Evolutionary conservation across 179 eudicot species (phyloP).

Genomic region (Beta lomatogona): DNA sequence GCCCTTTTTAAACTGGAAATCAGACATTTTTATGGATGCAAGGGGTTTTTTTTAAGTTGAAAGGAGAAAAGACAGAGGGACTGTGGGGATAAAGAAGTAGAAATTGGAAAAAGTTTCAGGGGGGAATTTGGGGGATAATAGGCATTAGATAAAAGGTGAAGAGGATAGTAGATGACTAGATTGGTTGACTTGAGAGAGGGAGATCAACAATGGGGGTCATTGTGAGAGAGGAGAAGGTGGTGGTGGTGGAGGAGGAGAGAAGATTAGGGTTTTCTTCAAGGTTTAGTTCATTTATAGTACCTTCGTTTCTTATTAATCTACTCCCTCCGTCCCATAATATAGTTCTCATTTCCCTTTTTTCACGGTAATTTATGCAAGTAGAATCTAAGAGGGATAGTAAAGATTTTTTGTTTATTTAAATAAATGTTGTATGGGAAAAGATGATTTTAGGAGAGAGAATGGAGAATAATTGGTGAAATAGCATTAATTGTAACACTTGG

Average conservation of each 20-base stretch:
- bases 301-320: too few relatives aligned
- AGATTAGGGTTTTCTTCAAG: neutral
- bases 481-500: too few relatives aligned
- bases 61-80: neutral
- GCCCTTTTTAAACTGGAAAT: slow-evolving; percentile 48
- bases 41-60: neutral
- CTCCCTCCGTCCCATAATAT: too few relatives aligned
- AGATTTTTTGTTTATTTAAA: too few relatives aligned
- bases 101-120: neutral
- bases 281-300: neutral
- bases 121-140: neutral
- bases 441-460: too few relatives aligned
- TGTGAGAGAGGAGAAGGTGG: too few relatives aligned
- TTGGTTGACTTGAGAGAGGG: neutral
- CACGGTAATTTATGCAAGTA: too few relatives aligned
- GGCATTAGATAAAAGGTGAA: neutral
- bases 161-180: neutral
- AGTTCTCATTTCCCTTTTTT: too few relatives aligned
- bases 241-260: neutral
- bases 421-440: too few relatives aligned
- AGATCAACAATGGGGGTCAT: neutral
- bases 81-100: neutral
- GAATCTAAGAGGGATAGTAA: too few relatives aligned
- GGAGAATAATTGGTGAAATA: too few relatives aligned
- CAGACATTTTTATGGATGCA: slow-evolving; percentile 10